Percentiles rank a stretch among this genome's conserved stretches.
phyloP scores from a whole-genome alignment of 345 rosid species.

The Stellera chamaejasme region DNA sequence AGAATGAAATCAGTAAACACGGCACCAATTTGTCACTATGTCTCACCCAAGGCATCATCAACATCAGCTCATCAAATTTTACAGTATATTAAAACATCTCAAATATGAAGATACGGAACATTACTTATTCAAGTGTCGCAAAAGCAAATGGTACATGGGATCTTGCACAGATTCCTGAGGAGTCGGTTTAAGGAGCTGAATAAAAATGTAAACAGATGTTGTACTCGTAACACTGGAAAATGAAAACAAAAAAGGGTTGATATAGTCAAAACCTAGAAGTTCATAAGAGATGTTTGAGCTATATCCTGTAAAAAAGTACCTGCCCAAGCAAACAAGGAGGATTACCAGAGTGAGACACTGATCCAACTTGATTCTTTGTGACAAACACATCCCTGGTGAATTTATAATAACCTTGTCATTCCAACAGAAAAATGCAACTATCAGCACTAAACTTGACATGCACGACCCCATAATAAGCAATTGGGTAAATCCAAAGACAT shows the following conservation, averaged over 20 bases:
- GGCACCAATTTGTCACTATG: no score
- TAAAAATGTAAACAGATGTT: slow-evolving; percentile 48
- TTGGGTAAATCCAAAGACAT: no score
- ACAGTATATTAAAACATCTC: neutral
- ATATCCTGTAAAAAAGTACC: slow-evolving; percentile 24
- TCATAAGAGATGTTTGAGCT: neutral
- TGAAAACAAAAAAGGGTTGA: neutral
- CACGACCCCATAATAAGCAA: no score
- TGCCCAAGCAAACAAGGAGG: slow-evolving; percentile 57
- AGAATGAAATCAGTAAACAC: no score
- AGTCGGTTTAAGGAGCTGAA: slow-evolving; percentile 60
- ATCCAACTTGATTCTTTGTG: no score
- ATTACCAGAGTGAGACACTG: slow-evolving; percentile 15
- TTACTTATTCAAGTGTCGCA: slow-evolving; percentile 41
- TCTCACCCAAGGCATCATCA: no score
- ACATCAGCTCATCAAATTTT: no score
- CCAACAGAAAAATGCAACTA: no score
- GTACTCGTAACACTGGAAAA: slow-evolving; percentile 42
- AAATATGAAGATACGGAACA: slow-evolving; percentile 17
- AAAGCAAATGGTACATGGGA: slow-evolving; percentile 35
- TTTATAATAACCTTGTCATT: no score
- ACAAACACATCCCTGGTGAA: no score
- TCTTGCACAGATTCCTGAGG: slow-evolving; percentile 37
- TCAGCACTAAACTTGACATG: no score
- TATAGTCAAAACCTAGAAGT: neutral